Percentiles rank a stretch among this genome's conserved stretches.
Conservation (phyloP, 2,329 filamentous ascomycete genomes). For the Nigrograna mackinnonii region DNA sequence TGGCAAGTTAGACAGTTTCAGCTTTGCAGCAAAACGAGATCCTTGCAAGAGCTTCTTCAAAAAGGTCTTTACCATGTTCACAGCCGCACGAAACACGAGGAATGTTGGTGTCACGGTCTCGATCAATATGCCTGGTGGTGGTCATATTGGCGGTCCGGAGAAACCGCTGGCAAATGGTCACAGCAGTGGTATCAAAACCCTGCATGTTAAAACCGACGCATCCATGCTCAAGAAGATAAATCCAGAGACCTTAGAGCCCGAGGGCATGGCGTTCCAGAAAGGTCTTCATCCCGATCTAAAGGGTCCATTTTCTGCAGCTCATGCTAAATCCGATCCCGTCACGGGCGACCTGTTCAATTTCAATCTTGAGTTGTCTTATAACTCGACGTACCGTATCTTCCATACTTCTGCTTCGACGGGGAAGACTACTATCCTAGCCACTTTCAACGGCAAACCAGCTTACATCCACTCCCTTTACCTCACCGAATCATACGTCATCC, state of each 20-base stretch:
- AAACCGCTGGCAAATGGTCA: slow-evolving; percentile 20
- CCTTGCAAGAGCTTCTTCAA: slow-evolving; percentile 74
- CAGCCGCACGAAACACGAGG: slow-evolving; percentile 34
- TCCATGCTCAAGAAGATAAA: slow-evolving; percentile 64
- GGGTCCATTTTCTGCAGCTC: slow-evolving; percentile 70
- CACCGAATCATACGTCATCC: slow-evolving; percentile 69
- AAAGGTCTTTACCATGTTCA: slow-evolving; percentile 69
- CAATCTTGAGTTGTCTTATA: slow-evolving; percentile 68
- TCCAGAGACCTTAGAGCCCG: slow-evolving; percentile 71
- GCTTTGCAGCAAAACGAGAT: slow-evolving; percentile 73
- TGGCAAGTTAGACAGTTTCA: slow-evolving; percentile 60
- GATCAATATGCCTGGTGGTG: slow-evolving; percentile 63
- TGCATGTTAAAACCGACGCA: slow-evolving; percentile 66
- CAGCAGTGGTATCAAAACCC: slow-evolving; percentile 47
- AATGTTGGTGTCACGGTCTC: slow-evolving; percentile 71
- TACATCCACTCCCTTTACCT: slow-evolving; percentile 87
- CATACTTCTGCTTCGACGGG: slow-evolving; percentile 64
- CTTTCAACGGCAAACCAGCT: slow-evolving; percentile 61
- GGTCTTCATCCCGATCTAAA: slow-evolving; percentile 69
- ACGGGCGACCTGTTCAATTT: slow-evolving; percentile 82
- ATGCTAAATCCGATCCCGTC: slow-evolving; percentile 70
- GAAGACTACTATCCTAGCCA: slow-evolving; percentile 71
- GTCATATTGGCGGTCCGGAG: slow-evolving; percentile 8
- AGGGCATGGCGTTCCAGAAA: slow-evolving; percentile 64
- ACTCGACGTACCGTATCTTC: slow-evolving; percentile 71